A percentile compares a stretch with the other conserved stretches of the same genome.
These are phyloP conservation scores for Lodderomyces elongisporus DNA, from an alignment of 1,139 yeast species.

Conservation along the genomic window DNA sequence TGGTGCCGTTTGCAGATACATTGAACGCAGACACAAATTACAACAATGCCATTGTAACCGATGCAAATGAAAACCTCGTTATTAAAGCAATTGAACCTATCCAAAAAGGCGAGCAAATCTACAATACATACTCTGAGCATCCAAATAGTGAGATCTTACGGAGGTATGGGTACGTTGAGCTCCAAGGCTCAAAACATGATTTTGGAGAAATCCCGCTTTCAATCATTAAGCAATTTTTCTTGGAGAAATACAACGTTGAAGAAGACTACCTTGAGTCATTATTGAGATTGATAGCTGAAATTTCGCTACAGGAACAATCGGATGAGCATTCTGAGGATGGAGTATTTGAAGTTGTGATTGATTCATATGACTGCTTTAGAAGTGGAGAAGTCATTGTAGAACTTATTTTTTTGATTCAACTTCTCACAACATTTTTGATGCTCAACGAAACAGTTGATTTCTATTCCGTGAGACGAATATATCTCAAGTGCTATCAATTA, in stretches of 20 bases:
- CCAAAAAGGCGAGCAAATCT: constrained; percentile 64
- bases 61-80: constrained; percentile 42
- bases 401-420: constrained; percentile 48
- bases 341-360: constrained; percentile 40
- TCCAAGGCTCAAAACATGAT: constrained; percentile 68
- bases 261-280: constrained; percentile 25
- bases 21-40: constrained; percentile 77
- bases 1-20: constrained; percentile 92
- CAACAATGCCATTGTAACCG: constrained; percentile 70
- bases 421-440: constrained; percentile 39
- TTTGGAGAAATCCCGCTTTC: constrained; percentile 67
- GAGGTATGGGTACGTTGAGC: constrained; percentile 87
- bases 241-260: constrained; percentile 19
- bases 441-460: constrained; percentile 25
- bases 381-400: constrained; percentile 58
- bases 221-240: constrained; percentile 31
- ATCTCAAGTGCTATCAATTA: constrained; percentile 43
- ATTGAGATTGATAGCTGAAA: constrained; percentile 21
- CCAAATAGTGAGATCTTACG: constrained; percentile 86
- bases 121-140: constrained; percentile 84
- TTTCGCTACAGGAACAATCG: constrained; percentile 13
- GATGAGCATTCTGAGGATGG: constrained; percentile 38
- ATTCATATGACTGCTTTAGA: constrained; percentile 56
- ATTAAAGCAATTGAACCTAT: constrained; percentile 71
- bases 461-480: constrained; percentile 39